Percentiles rank a stretch among this genome's conserved stretches.
Evolutionary conservation across 495 filamentous ascomycete species (phyloP).

Genomic region (Penicillium lividum): DNA sequence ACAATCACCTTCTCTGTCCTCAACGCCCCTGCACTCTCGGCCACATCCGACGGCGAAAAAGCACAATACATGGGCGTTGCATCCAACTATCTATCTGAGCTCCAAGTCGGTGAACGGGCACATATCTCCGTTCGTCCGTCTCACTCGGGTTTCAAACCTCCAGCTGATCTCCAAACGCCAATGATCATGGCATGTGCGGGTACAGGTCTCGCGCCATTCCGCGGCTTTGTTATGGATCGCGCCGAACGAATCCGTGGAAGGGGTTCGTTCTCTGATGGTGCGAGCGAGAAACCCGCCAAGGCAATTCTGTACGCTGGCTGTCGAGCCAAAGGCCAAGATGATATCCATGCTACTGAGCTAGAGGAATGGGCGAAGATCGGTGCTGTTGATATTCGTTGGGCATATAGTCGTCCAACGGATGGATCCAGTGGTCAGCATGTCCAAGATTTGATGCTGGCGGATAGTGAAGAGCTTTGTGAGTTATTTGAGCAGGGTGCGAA

Average conservation of each 20-base stretch:
- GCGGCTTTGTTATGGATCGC: slow-evolving; percentile 70
- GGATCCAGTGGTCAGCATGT: slow-evolving; percentile 51
- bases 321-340: slow-evolving; percentile 55
- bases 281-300: slow-evolving; percentile 46
- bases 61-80: slow-evolving; percentile 57
- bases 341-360: slow-evolving; percentile 62
- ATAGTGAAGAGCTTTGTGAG: slow-evolving; percentile 50
- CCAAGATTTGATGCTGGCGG: slow-evolving; percentile 59
- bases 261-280: slow-evolving; percentile 15
- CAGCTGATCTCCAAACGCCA: slow-evolving; percentile 59
- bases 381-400: slow-evolving; percentile 58
- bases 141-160: slow-evolving; percentile 67
- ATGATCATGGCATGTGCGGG: slow-evolving; percentile 64
- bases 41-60: slow-evolving; percentile 20
- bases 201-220: slow-evolving; percentile 67
- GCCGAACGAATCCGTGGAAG: slow-evolving; percentile 55
- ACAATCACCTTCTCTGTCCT: slow-evolving; percentile 70
- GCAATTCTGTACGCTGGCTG: slow-evolving; percentile 69
- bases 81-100: slow-evolving; percentile 57
- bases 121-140: slow-evolving; percentile 59
- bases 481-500: slow-evolving; percentile 61
- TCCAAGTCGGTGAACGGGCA: slow-evolving; percentile 59
- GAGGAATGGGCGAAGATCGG: slow-evolving; percentile 57
- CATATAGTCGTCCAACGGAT: slow-evolving; percentile 49
- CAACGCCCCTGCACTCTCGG: slow-evolving; percentile 54